Evolutionary conservation across 345 rosid genomes (phyloP).

Genomic region (Lagerstroemia speciosa): DNA sequence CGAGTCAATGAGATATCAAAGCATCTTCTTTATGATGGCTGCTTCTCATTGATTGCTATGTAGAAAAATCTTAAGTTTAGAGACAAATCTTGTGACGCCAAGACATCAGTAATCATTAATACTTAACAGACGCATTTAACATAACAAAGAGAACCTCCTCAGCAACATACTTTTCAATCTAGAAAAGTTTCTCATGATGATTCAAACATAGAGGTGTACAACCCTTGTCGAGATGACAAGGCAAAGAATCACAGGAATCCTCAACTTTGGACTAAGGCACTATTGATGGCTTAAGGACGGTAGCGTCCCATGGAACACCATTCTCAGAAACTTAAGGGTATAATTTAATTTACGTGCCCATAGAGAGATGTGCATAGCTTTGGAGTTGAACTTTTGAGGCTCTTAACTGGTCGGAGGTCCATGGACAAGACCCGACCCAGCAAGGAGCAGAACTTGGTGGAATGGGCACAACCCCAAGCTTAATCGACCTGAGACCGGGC

Average conservation of each 20-base stretch:
- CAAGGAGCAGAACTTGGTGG: conserved; percentile 93
- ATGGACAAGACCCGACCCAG: conserved; percentile 93
- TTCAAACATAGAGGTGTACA: background rate
- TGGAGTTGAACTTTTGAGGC: conserved; percentile 91
- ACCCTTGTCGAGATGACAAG: background rate
- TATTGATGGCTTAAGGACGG: no score
- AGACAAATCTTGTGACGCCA: no score
- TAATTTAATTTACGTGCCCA: no score
- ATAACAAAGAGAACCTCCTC: background rate
- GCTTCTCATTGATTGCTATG: no score
- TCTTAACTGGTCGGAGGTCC: conserved; percentile 83
- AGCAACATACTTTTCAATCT: background rate
- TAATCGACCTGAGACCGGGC: conserved; percentile 85
- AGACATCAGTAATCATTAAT: no score
- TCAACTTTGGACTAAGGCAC: background rate
- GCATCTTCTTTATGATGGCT: no score
- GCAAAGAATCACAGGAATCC: background rate
- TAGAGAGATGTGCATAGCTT: conserved; percentile 96
- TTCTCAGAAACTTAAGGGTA: no score
- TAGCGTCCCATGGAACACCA: no score
- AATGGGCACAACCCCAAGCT: conserved; percentile 98
- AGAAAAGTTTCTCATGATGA: background rate
- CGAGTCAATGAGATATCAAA: background rate
- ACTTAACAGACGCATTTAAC: background rate
- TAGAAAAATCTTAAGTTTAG: no score